These are phyloP conservation scores for Mariannaea sp. DNA, from an alignment of 2,329 filamentous ascomycete genomes.

Conservation along the genomic window DNA sequence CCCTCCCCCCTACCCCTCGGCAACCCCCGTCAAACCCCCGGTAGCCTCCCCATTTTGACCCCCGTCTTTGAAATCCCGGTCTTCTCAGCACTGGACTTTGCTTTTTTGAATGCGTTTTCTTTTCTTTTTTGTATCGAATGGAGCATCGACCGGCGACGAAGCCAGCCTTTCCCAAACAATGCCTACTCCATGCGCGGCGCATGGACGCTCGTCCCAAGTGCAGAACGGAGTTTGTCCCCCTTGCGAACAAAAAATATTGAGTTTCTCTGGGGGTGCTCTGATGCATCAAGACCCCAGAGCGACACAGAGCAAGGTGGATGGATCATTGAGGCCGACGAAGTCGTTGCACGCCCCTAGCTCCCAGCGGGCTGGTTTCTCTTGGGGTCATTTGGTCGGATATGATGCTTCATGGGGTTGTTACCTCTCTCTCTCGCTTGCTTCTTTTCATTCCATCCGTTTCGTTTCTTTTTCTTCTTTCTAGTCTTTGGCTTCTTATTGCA, in stretches of 20 bases:
- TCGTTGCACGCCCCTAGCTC: slow-evolving; percentile 10
- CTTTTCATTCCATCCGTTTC: too few species aligned
- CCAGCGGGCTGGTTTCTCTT: slow-evolving; percentile 4
- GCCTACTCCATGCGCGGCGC: slow-evolving; percentile 20
- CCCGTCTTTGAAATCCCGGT: slow-evolving; percentile 9
- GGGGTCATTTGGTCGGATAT: background rate
- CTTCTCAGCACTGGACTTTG: slow-evolving; percentile 3
- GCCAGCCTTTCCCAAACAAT: slow-evolving; percentile 36
- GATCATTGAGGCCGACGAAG: too few species aligned
- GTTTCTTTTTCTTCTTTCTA: too few species aligned
- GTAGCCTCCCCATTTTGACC: too few species aligned
- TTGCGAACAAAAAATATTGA: slow-evolving; percentile 1
- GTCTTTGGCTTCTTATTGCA: too few species aligned
- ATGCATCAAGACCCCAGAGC: background rate
- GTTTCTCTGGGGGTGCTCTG: background rate
- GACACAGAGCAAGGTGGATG: background rate
- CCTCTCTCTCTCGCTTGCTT: too few species aligned
- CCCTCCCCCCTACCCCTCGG: too few species aligned
- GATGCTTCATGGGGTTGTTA: too few species aligned
- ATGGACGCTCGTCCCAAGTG: slow-evolving; percentile 30
- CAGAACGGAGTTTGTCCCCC: too few species aligned
- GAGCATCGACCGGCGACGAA: slow-evolving; percentile 22
- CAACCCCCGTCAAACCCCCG: too few species aligned
- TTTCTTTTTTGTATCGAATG: slow-evolving; percentile 30
- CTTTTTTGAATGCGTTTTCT: slow-evolving; percentile 2